A percentile compares a stretch with the other conserved stretches of the same genome.
Conservation (phyloP, 768 basidiomycete species). For the Termitomyces sp. region DNA sequence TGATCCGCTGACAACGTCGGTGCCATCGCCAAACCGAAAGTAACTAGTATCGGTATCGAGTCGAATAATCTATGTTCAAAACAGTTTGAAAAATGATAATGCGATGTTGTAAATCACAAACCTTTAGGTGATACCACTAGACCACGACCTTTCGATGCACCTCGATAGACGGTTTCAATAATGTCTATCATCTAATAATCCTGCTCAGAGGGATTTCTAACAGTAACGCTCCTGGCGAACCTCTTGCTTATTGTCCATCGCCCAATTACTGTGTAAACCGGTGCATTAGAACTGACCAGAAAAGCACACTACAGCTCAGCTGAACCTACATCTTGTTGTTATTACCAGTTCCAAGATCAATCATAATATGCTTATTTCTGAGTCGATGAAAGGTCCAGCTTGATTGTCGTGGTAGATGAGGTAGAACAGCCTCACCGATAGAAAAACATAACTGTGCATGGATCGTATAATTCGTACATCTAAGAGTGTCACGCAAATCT, state of each 20-base stretch:
- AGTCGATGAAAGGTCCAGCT: slow-evolving; percentile 5
- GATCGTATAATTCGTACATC: slow-evolving; percentile 99
- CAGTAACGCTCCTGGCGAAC: slow-evolving; percentile 30
- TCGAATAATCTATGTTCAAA: neutral
- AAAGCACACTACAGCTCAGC: neutral
- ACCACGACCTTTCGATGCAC: slow-evolving; percentile 97
- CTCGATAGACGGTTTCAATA: slow-evolving; percentile 96
- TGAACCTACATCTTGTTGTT: slow-evolving; percentile 93
- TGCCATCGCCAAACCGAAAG: neutral
- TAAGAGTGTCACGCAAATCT: slow-evolving; percentile 22
- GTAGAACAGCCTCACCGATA: slow-evolving; percentile 61
- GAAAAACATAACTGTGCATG: slow-evolving; percentile 98
- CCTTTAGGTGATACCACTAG: slow-evolving; percentile 96
- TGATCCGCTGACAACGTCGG: neutral
- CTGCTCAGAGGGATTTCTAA: neutral
- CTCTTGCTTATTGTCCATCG: slow-evolving; percentile 98
- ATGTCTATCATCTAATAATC: slow-evolving; percentile 83
- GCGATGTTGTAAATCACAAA: slow-evolving; percentile 17
- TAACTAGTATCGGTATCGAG: slow-evolving; percentile 1
- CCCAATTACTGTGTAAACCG: slow-evolving; percentile 77
- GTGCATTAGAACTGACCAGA: slow-evolving; percentile 6
- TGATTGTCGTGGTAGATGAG: neutral
- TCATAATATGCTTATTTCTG: slow-evolving; percentile 99
- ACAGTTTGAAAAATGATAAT: neutral
- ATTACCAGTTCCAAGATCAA: slow-evolving; percentile 98